Evolutionary conservation across 257 asterid species (phyloP), one percentile per base, ranked within the genome.

Genomic region (Fraxinus anomala): DNA sequence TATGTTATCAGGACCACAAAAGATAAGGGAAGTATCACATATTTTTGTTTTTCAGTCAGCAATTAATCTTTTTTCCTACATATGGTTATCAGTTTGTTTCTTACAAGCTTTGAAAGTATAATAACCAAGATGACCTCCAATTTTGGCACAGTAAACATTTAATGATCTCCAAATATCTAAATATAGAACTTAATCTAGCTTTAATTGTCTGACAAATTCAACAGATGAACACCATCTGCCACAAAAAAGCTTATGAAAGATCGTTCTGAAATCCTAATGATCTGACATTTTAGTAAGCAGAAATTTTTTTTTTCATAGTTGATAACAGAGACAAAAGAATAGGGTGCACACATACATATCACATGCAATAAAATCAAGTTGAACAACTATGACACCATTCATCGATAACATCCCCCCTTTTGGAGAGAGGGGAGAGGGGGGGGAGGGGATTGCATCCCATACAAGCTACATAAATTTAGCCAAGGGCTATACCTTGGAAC

Each of bases 401-500:
- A 84, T 44, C 5, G 56, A 74, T 40, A 33, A 76, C 73, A 17
- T 54, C 67, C 34, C 23, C 67, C 73, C 44, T 51, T 39, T 39
- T 59, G 13, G 12, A 21, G 56, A 31, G 31, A 2, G 31, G 12
- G 23, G 56, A 31, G 31, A 2, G 31, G 31, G 31, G 31, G 31
- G 31, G 31, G 31, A 6, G 21, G 39, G 16, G 76, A n/a, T 68
- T 73, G 69, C 59, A 72, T 70, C 39, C 30, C 34, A 74, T 51
- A 19, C 36, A 65, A 47, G 72, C 28, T 76, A 72, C 73, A 51
- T 63, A 65, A 66, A 44, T 76, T 30, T 66, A 61, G 40, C 33
- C 74, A 39, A 73, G 63, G 37, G 59, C 39, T 56, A 37, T 89
- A 95, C 98, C 98, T 89, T 91, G 99, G 85, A 82, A 96, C 74